Conservation (phyloP, 345 rosid species). For the Salix udensis region DNA sequence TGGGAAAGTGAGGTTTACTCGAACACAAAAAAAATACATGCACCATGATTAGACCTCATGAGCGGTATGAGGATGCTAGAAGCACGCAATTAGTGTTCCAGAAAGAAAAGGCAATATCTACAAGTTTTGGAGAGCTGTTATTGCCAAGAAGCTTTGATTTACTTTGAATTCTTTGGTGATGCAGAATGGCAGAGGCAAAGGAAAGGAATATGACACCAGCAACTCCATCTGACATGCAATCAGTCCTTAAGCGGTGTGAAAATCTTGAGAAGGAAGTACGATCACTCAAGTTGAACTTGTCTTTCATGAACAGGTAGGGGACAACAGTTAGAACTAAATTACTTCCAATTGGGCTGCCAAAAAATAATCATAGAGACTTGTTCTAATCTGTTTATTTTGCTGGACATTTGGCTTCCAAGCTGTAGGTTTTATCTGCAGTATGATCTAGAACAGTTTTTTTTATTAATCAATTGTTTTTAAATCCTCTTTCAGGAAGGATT, state of each 20-base stretch:
- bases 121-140: background rate
- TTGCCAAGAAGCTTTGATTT: background rate
- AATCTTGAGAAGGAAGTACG: conserved; percentile 79
- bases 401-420: background rate
- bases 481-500: conserved; percentile 50
- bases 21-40: background rate
- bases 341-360: background rate
- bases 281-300: conserved; percentile 65
- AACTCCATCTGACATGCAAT: conserved; percentile 54
- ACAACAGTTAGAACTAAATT: background rate
- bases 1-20: no score
- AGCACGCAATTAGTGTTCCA: background rate
- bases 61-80: background rate
- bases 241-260: conserved; percentile 56
- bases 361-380: background rate
- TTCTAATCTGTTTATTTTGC: background rate
- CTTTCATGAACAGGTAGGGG: conserved; percentile 66
- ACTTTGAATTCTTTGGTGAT: conserved; percentile 7
- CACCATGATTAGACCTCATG: background rate
- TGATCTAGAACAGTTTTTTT: background rate
- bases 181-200: conserved; percentile 80
- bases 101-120: background rate
- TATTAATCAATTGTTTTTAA: background rate
- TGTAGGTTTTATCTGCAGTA: background rate
- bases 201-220: conserved; percentile 51